These are phyloP conservation scores for Adansonia digitata DNA, from an alignment of 345 rosid species.

Conservation along the genomic window DNA sequence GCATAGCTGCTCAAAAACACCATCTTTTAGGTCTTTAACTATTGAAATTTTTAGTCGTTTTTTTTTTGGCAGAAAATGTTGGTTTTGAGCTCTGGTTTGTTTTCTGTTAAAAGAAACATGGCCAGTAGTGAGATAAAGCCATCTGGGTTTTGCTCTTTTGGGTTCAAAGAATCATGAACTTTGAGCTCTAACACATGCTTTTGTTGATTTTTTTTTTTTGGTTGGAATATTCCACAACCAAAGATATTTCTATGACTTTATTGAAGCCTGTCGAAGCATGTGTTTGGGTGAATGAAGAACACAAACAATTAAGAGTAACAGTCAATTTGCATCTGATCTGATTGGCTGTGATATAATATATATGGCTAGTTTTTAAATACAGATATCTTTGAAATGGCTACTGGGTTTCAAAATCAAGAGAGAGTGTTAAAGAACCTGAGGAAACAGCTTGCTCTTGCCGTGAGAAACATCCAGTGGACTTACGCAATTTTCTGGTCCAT, in stretches of 20 bases:
- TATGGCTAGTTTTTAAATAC: background rate
- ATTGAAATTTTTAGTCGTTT: background rate
- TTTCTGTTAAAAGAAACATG: background rate
- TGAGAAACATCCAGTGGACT: slow-evolving; percentile 81
- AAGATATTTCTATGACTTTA: background rate
- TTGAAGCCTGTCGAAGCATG: background rate
- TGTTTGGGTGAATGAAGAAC: slow-evolving; percentile 2
- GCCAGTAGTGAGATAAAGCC: background rate
- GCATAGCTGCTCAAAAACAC: background rate
- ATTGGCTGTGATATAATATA: background rate
- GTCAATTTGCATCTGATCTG: slow-evolving; percentile 14
- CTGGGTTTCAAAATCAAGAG: slow-evolving; percentile 28
- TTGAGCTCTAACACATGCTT: slow-evolving; percentile 7
- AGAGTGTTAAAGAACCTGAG: slow-evolving; percentile 47
- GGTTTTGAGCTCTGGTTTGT: slow-evolving; percentile 10
- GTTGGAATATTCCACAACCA: background rate
- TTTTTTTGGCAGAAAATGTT: background rate
- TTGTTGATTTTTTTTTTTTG: background rate
- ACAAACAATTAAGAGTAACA: background rate
- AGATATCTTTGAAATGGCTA: slow-evolving; percentile 22
- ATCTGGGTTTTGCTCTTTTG: slow-evolving; percentile 3
- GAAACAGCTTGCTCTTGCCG: slow-evolving; percentile 76
- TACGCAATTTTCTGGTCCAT: slow-evolving; percentile 89
- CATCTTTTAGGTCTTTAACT: background rate
- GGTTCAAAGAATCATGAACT: background rate